Base-by-base conservation (phyloP, 2,329 filamentous ascomycete genomes). In the Epichloe sp. region DNA sequence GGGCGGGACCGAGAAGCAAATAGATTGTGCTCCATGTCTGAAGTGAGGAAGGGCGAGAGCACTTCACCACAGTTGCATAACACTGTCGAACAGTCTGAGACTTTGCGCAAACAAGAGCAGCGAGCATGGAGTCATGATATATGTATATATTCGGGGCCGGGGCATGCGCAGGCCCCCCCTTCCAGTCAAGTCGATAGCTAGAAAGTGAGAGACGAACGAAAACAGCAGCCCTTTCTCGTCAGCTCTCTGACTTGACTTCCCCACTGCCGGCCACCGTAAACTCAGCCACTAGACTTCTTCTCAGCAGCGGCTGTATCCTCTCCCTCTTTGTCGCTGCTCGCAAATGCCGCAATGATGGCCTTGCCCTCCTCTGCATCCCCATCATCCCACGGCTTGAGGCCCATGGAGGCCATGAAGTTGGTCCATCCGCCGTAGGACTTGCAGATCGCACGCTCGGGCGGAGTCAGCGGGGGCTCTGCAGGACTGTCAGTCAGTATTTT, bases 391-490 rank as follows among this genome's bases (percentile, higher is more conserved):
- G 50, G 50, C 41, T 48, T 52, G 34, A 52, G 50, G 21, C 46
- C 41, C 34, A 44, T 26, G 35, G 45, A 44, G 2, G 2, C 3
- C 41, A 52, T 52, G 23, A 52, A 52, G 8, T 48, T 52, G 21
- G 41, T 52, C 50, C 50, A 52, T 11, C 50, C 46, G 17, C 50
- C 50, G 41, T 52, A 52, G 2, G 38, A 41, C 11, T 12, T 48
- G 38, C 50, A 23, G 14, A 52, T 44, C 5, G 44, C 19, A 14
- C 50, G 46, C 41, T 48, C 50, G 19, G 35, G 4, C 21, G 47
- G 10, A 21, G 11, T 48, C 45, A 52, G 23, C 12, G 23, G 40
- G n/a, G 50, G 50, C n/a, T 52, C 50, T 52, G 2, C 7, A 23
- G n/a, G 5, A 48, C 37, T 19, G 15, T 8, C 26, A 26, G 37